phyloP scores from a whole-genome alignment of 2,329 filamentous ascomycete species.

The Fusarium foetens region DNA sequence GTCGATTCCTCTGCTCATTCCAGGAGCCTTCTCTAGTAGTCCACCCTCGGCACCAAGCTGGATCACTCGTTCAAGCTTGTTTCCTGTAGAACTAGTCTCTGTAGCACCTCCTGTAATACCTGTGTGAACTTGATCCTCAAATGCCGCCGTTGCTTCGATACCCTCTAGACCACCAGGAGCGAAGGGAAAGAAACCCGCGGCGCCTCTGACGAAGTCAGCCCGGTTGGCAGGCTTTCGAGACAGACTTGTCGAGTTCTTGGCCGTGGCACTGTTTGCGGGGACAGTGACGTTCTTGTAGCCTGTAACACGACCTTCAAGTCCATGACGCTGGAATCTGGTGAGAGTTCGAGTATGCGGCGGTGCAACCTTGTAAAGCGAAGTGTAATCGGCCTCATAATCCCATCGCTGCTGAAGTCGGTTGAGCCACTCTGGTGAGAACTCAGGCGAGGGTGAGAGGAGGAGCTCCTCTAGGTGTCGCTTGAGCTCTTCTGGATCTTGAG shows the following conservation, averaged over 20 bases:
- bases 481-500: constrained; percentile 67
- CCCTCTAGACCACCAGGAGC: constrained; percentile 89
- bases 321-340: constrained; percentile 89
- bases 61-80: constrained; percentile 84
- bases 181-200: constrained; percentile 94
- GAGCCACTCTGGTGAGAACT: constrained; percentile 87
- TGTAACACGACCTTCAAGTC: constrained; percentile 89
- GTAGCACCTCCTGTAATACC: constrained; percentile 56
- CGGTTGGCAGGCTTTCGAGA: constrained; percentile 85
- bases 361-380: constrained; percentile 86
- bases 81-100: constrained; percentile 57
- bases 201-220: constrained; percentile 91
- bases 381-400: constrained; percentile 83
- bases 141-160: constrained; percentile 84
- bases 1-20: constrained; percentile 80
- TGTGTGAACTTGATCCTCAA: constrained; percentile 78
- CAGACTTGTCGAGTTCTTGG: constrained; percentile 94
- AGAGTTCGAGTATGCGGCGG: constrained; percentile 95
- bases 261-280: constrained; percentile 86
- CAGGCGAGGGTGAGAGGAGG: constrained; percentile 81
- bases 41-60: constrained; percentile 81
- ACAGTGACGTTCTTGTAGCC: constrained; percentile 95
- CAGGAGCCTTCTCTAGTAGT: constrained; percentile 83
- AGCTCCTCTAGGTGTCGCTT: constrained; percentile 78
- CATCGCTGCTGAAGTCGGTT: constrained; percentile 89